Evolutionary conservation across 2,329 filamentous ascomycete species (phyloP), one percentile per base, ranked within the genome.

Genomic region (Paecilomyces formosus): DNA sequence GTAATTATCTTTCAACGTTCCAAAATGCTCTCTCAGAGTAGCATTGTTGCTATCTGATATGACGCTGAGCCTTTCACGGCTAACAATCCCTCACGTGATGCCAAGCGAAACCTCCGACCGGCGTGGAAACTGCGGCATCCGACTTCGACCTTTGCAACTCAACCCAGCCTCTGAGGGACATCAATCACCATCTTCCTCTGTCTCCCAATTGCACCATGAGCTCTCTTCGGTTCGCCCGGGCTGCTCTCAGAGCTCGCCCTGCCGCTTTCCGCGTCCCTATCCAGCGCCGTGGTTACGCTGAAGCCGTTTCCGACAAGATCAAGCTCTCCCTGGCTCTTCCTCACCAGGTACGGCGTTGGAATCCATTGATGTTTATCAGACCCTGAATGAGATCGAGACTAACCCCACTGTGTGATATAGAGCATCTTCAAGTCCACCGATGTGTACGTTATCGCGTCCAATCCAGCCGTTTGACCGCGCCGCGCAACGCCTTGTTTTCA

Each of bases 251-350:
- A 80, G 90, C 86, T 74, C 88, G 88, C 73, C 88, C 92, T 74
- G 81, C 88, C 73, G 84, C 88, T 76, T 81, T 93, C 78, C 85
- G 88, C 77, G 82, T 86, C 68, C 86, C 89, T 70, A 73, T 90
- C 66, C 89, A 92, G 83, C 88, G 91, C 78, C 87, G 94, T 84
- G 88, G 88, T 71, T 99, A 99, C 78, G 94, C 90, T 72, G 90
- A 93, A 76, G 89, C 89, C 68, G 87, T 91, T 70, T 81, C 87
- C 73, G 90, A 93, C 85, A 93, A 93, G 87, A 96, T 99, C 85
- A 95, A 96, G 88, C 88, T 99, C 82, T 96, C 91, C 84, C 84
- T 99, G 82, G 87, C 90, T 77, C 89, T 99, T 71, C 94, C 94
- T 81, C 93, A 97, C 82, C 90, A 97, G 92, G 94, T 97, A 91